phyloP scores from a whole-genome alignment of 805 yeast species.

The Suhomyces sp. region DNA sequence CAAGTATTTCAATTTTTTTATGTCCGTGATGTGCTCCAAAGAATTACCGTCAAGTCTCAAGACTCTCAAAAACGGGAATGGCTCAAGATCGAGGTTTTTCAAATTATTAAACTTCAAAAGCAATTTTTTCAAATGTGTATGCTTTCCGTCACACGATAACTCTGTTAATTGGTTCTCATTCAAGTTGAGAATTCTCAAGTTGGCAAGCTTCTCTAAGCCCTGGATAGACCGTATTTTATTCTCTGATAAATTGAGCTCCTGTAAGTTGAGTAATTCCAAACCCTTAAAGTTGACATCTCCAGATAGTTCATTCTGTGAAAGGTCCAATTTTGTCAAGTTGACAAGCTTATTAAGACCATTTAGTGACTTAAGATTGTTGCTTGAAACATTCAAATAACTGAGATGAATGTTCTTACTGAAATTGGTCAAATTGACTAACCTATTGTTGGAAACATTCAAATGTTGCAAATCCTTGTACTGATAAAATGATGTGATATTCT shows the following conservation, averaged over 20 bases:
- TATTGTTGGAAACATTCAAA: constrained; percentile 41
- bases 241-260: constrained; percentile 44
- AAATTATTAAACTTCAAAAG: constrained; percentile 39
- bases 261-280: constrained; percentile 38
- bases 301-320: constrained; percentile 40
- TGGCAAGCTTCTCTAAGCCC: constrained; percentile 36
- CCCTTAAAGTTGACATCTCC: constrained; percentile 39
- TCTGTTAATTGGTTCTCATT: constrained; percentile 39
- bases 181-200: constrained; percentile 39
- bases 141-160: constrained; percentile 21
- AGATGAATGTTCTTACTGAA: constrained; percentile 42
- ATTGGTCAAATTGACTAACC: constrained; percentile 34
- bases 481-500: constrained; percentile 41
- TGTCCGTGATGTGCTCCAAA: constrained; percentile 22
- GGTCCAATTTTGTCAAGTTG: constrained; percentile 41
- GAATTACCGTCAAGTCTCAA: constrained; percentile 48
- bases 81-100: constrained; percentile 26
- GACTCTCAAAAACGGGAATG: constrained; percentile 40
- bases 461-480: constrained; percentile 41
- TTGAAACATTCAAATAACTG: constrained; percentile 36
- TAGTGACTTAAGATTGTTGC: constrained; percentile 36
- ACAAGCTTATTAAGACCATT: constrained; percentile 37
- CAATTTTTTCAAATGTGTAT: constrained; percentile 36
- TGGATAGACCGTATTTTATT: constrained; percentile 35
- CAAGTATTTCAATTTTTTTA: constrained; percentile 30